Conservation (phyloP, 208 protist genomes). For the Jaenimonas drosophilae region DNA sequence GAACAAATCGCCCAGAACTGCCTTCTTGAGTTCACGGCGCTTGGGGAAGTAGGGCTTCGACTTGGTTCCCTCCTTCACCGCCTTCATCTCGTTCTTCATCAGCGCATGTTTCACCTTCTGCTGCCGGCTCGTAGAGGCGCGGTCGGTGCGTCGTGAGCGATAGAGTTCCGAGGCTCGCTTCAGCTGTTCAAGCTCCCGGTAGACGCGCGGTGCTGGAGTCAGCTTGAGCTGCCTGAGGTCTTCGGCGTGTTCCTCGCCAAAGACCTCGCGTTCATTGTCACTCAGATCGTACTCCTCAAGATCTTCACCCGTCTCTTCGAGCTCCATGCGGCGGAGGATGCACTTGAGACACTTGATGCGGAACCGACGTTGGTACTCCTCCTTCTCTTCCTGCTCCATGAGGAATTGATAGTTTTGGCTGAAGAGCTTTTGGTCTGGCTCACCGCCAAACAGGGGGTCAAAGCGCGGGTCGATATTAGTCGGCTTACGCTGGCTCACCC, state of each 20-base stretch:
- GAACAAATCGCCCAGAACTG: slow-evolving; percentile 61
- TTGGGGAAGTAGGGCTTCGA: slow-evolving; percentile 71
- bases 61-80: slow-evolving; percentile 67
- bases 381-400: slow-evolving; percentile 51
- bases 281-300: slow-evolving; percentile 75
- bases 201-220: slow-evolving; percentile 33
- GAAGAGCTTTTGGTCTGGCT: slow-evolving; percentile 33
- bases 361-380: slow-evolving; percentile 49
- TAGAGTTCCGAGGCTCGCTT: slow-evolving; percentile 66
- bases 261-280: slow-evolving; percentile 65
- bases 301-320: slow-evolving; percentile 62
- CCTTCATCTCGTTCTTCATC: slow-evolving; percentile 57
- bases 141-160: slow-evolving; percentile 25
- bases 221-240: slow-evolving; percentile 49
- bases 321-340: slow-evolving; percentile 50
- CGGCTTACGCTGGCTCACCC: background rate
- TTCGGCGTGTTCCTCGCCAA: slow-evolving; percentile 52
- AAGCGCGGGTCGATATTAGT: slow-evolving; percentile 62
- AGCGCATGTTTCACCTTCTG: slow-evolving; percentile 33
- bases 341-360: slow-evolving; percentile 62
- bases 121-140: slow-evolving; percentile 21
- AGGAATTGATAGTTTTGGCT: slow-evolving; percentile 79
- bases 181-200: slow-evolving; percentile 46
- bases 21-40: slow-evolving; percentile 56
- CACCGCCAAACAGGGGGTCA: slow-evolving; percentile 43